Evolutionary conservation across 2,329 filamentous ascomycete species (phyloP), one percentile per base, ranked within the genome.

Genomic region (Scytalidium lignicola): DNA sequence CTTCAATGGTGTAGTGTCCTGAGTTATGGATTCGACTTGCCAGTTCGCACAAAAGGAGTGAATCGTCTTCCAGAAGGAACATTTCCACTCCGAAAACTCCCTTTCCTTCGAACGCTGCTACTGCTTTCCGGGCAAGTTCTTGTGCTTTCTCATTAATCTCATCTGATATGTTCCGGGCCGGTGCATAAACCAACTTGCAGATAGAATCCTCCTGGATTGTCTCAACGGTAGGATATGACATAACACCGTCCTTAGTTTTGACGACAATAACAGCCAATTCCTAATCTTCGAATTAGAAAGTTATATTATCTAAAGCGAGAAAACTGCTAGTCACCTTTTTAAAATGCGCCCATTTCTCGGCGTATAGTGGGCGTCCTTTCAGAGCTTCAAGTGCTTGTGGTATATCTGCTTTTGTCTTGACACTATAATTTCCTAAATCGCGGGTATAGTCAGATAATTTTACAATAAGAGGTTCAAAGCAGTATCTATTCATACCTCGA

Each of bases 41-140:
- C 55, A 95, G 86, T 69, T 96, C 90, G 67, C 43, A 40, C 17
- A 52, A n/a, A 59, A 96, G 78, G 2, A 96, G 75, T 1, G 74
- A 73, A 51, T 76, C 82, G 59, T 93, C 82, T 44, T 83, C 72
- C 10, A 91, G 78, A 3, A 97, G 70, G 70, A 99, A 99, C 83
- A 97, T 88, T 70, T 99, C 93, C 0, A 97, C 92, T 1, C 92
- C 93, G 67, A 96, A 99, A 26, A 96, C 88, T 55, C 93, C 93
- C 54, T 93, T 86, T 46, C 93, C 93, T 73, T 84, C 83, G 48
- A 99, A 86, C 46, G 82, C 85, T 40, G 80, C 78, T 19, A 96
- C 83, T 10, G 93, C 91, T 50, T 86, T 82, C 58, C 82, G 81
- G 0, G 91, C 93, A 0, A 96, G 75, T 40, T 83, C 78, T 63